Evolutionary conservation across 148 eudicot genomes (phyloP), one percentile per base, ranked within the genome.

Genomic region (Hydrangea macrophylla): DNA sequence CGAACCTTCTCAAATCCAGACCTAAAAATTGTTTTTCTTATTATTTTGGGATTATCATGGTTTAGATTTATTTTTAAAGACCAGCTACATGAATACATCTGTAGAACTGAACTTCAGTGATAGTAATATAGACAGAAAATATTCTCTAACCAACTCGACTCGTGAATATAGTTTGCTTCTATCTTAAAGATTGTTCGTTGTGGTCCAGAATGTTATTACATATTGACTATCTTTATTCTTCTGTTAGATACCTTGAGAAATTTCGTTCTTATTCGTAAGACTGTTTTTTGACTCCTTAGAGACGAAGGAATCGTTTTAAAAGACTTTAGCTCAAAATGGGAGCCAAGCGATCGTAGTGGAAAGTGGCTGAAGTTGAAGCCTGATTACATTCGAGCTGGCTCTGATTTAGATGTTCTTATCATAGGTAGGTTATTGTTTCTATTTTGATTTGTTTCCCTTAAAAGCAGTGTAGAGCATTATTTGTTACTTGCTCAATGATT

Each of bases 281-380:
- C 7, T 3, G 68, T 67, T 55, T 28, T 60, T 50, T 58, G 68
- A 23, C 2, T 62, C 68, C 31, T 54, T 40, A 87, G 96, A 69
- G 92, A 88, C 65, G 98, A 93, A 79, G 98, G 98, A 60, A 70
- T 93, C 71, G 85, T 93, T 69, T 12, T 93, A 30, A 93, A 93
- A 76, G 98, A 93, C 66, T 80, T 90, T 64, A 85, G 85, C 40
- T 90, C 98, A 23, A 93, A 88, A 73, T 93, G 98, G 98, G 98
- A 93, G 44, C 98, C 98, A 10, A 81, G 90, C 71, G 98, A 93
- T 80, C 85, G 96, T 27, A 86, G 84, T 82, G 83, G 75, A 57
- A 93, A 90, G 85, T 93, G 98, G 98, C 67, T 90, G 66, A 93
- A 93, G 77, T 60, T 93, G 75, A 93, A 93, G 80, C 96, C 96